A percentile compares a stretch with the other conserved stretches of the same genome.
Conservation (phyloP, 441 rosid genomes). For the Croton laevigatus region DNA sequence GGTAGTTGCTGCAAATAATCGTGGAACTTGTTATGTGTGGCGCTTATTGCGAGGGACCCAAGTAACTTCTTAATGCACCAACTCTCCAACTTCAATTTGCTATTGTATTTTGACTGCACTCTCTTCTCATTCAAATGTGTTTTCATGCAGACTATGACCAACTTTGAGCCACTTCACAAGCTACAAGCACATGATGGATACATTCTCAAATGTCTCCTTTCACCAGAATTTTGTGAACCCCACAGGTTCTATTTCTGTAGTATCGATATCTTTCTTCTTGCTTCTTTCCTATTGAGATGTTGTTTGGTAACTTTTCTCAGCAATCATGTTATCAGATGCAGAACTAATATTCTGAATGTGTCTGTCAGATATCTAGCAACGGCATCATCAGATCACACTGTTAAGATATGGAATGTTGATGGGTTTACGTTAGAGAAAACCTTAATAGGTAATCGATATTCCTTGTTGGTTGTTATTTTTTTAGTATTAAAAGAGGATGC, state of each 20-base stretch:
- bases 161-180: conserved; percentile 95
- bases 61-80: conserved; percentile 31
- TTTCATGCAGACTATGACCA: conserved; percentile 75
- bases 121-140: conserved; percentile 5
- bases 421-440: conserved; percentile 91
- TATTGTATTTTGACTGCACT: conserved; percentile 14
- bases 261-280: neutral
- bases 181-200: conserved; percentile 84
- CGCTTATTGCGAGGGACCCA: conserved; percentile 79
- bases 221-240: conserved; percentile 81
- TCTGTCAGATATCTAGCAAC: conserved; percentile 81
- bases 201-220: conserved; percentile 92
- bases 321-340: conserved; percentile 6
- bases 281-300: neutral
- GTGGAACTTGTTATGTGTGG: conserved; percentile 95
- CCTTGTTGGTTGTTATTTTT: neutral
- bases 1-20: conserved; percentile 93
- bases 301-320: neutral
- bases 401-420: conserved; percentile 99
- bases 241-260: conserved; percentile 44
- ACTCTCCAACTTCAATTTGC: conserved; percentile 7
- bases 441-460: conserved; percentile 44
- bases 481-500: neutral
- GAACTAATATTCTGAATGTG: conserved; percentile 10
- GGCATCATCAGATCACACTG: conserved; percentile 90